Conservation (phyloP, 2,329 filamentous ascomycete species). For the Chaetomium olivaceum region DNA sequence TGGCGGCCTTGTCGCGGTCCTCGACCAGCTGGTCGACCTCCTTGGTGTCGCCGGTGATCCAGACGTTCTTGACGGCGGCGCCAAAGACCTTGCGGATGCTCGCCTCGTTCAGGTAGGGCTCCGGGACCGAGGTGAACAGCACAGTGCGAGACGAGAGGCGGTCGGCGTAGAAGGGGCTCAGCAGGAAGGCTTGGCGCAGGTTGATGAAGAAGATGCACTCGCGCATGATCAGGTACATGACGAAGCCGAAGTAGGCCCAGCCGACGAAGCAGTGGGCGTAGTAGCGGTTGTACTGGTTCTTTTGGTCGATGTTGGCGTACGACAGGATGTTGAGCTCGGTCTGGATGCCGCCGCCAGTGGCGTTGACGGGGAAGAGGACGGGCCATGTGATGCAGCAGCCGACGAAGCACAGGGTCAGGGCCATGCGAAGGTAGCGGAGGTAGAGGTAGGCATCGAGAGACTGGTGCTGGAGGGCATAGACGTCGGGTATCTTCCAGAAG, state of each 20-base stretch:
- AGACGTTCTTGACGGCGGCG: constrained; percentile 76
- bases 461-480: constrained; percentile 83
- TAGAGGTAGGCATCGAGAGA: constrained; percentile 92
- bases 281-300: constrained; percentile 59
- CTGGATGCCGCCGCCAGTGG: constrained; percentile 69
- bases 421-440: constrained; percentile 80
- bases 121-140: constrained; percentile 82
- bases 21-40: constrained; percentile 79
- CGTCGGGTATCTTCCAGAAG: constrained; percentile 70
- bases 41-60: constrained; percentile 76
- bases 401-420: constrained; percentile 74
- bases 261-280: constrained; percentile 80
- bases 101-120: constrained; percentile 73
- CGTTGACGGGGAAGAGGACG: constrained; percentile 81
- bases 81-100: constrained; percentile 80
- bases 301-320: constrained; percentile 70
- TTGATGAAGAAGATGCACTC: constrained; percentile 93
- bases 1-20: constrained; percentile 75
- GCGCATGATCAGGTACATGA: constrained; percentile 84
- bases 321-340: constrained; percentile 74
- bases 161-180: constrained; percentile 79
- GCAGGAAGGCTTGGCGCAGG: constrained; percentile 85
- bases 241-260: constrained; percentile 83
- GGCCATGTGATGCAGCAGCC: constrained; percentile 86
- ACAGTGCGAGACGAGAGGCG: constrained; percentile 89